Conservation (phyloP, 2,329 filamentous ascomycete genomes). For the Phoma sp. region DNA sequence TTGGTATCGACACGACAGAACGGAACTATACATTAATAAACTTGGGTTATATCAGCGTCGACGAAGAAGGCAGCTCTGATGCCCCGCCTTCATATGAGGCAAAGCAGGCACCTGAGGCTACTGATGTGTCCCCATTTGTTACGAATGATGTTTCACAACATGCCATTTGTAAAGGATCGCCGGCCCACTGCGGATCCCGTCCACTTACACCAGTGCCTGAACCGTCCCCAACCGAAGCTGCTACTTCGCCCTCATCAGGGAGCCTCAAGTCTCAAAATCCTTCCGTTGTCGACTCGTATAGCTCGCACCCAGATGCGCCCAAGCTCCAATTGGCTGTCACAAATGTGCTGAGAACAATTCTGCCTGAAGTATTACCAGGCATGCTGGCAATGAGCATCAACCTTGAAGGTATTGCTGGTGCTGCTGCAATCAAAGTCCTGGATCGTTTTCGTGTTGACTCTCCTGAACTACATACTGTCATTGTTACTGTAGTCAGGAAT, state of each 20-base stretch:
- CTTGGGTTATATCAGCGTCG: neutral
- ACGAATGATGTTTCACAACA: no score
- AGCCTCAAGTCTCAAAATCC: neutral
- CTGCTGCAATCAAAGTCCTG: neutral
- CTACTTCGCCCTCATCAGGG: neutral
- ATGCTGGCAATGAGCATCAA: neutral
- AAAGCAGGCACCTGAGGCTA: neutral
- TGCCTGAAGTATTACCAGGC: neutral
- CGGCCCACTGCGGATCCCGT: neutral
- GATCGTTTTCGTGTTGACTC: neutral
- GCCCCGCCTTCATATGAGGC: neutral
- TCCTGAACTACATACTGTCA: neutral
- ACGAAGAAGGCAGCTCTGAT: neutral
- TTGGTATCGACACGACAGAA: no score
- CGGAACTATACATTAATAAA: neutral
- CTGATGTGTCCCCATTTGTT: neutral
- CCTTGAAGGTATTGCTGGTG: neutral
- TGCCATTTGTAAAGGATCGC: no score
- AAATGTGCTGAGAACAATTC: neutral
- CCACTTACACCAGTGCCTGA: neutral
- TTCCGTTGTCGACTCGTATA: no score
- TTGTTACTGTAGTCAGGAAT: neutral
- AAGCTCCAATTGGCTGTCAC: neutral
- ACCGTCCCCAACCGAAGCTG: neutral
- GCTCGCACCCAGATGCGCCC: neutral